These are phyloP conservation scores for Fraxinus americana DNA, from an alignment of 257 asterid genomes.

Conservation along the genomic window DNA sequence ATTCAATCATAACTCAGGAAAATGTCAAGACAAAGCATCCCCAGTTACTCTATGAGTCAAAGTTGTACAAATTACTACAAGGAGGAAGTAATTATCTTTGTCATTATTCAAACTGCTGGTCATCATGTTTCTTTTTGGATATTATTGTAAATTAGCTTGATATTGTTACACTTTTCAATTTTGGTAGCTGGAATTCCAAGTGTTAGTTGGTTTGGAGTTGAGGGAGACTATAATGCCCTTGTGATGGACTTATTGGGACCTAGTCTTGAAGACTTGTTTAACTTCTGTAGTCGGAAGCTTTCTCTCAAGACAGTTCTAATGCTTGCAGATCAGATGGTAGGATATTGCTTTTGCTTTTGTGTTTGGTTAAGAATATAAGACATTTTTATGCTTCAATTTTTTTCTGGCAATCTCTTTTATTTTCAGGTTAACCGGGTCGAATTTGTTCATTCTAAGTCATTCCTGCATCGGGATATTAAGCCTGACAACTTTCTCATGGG, in stretches of 20 bases:
- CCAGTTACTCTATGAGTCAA: slow-evolving; percentile 75
- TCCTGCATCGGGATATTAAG: slow-evolving; percentile 84
- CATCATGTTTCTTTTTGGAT: slow-evolving; percentile 14
- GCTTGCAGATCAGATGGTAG: slow-evolving; percentile 93
- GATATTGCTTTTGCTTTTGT: slow-evolving; percentile 14
- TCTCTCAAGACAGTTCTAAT: slow-evolving; percentile 90
- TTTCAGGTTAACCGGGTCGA: slow-evolving; percentile 77
- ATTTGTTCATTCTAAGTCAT: slow-evolving; percentile 68
- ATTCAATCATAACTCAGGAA: slow-evolving; percentile 49
- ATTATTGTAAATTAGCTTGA: slow-evolving; percentile 14
- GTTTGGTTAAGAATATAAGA: slow-evolving; percentile 4
- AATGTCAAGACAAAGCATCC: slow-evolving; percentile 86
- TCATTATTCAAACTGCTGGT: slow-evolving; percentile 20
- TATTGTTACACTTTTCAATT: slow-evolving; percentile 18
- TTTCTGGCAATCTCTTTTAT: slow-evolving; percentile 13
- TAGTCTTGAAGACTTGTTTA: slow-evolving; percentile 90
- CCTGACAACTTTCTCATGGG: slow-evolving; percentile 93
- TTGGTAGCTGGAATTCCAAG: slow-evolving; percentile 78
- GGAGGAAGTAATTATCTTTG: slow-evolving; percentile 75
- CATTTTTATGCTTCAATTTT: slow-evolving; percentile 16
- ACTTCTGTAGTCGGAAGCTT: slow-evolving; percentile 82
- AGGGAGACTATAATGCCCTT: slow-evolving; percentile 90
- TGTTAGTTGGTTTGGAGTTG: slow-evolving; percentile 88
- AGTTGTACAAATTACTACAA: slow-evolving; percentile 73
- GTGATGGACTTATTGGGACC: slow-evolving; percentile 93